These are phyloP conservation scores for Cochlearia excelsa DNA, from an alignment of 345 rosid species.

Conservation along the genomic window DNA sequence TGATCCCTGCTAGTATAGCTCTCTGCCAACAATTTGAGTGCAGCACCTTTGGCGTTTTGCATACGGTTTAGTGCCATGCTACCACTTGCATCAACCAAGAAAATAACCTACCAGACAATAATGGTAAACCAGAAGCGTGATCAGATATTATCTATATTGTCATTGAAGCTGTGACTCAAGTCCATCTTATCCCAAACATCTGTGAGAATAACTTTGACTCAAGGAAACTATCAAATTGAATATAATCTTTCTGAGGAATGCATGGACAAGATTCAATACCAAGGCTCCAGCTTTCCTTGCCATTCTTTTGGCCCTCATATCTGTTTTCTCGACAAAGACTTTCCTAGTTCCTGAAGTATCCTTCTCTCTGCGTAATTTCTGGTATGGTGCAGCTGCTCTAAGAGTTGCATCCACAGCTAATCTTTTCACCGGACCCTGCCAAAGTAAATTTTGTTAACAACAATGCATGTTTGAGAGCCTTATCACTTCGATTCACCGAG, in stretches of 20 bases:
- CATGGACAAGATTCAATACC: slow-evolving; percentile 47
- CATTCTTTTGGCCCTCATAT: slow-evolving; percentile 99
- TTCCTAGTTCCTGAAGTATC: slow-evolving; percentile 66
- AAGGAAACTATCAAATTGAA: not conserved
- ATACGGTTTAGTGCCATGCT: slow-evolving; percentile 98
- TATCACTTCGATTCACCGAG: slow-evolving; percentile 1
- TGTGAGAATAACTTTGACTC: not conserved
- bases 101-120: slow-evolving; percentile 65
- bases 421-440: slow-evolving; percentile 90
- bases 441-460: slow-evolving; percentile 9
- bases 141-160: not conserved
- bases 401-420: slow-evolving; percentile 98
- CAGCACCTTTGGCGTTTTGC: slow-evolving; percentile 99
- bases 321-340: slow-evolving; percentile 90
- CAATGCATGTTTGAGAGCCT: slow-evolving; percentile 19
- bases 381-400: slow-evolving; percentile 98
- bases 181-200: too few species aligned
- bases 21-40: slow-evolving; percentile 88
- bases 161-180: not conserved
- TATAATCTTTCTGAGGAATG: slow-evolving; percentile 8
- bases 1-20: slow-evolving; percentile 99
- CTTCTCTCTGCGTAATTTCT: slow-evolving; percentile 81
- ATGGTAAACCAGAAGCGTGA: slow-evolving; percentile 20
- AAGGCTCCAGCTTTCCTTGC: slow-evolving; percentile 98
- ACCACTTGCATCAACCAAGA: slow-evolving; percentile 98